Percentiles rank a stretch among this genome's conserved stretches.
Evolutionary conservation across 2,329 filamentous ascomycete genomes (phyloP).

Genomic region (Sclerotinia minor): DNA sequence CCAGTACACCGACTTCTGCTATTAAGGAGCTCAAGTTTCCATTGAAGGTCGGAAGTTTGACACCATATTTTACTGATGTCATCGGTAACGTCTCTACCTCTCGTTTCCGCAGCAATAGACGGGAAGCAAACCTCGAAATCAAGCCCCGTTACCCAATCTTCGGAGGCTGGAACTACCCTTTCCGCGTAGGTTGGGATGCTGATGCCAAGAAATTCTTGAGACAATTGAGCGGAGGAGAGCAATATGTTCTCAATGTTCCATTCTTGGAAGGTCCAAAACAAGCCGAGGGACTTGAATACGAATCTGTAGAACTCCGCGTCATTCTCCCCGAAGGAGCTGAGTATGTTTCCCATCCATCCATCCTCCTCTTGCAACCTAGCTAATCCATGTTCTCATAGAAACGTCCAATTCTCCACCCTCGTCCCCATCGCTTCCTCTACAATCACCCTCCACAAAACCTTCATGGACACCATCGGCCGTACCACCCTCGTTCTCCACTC

Average conservation of each 20-base stretch:
- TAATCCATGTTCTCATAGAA: conserved; percentile 52
- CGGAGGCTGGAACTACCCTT: conserved; percentile 97
- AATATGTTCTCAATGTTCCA: conserved; percentile 85
- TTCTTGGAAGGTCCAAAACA: conserved; percentile 92
- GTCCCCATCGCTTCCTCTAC: conserved; percentile 66
- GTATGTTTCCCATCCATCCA: conserved; percentile 57
- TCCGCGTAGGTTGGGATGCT: conserved; percentile 94
- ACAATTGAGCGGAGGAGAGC: conserved; percentile 58
- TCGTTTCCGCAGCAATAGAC: conserved; percentile 73
- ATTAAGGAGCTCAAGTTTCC: conserved; percentile 81
- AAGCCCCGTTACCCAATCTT: conserved; percentile 96
- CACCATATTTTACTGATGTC: conserved; percentile 92
- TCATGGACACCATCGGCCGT: conserved; percentile 89
- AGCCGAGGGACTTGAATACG: conserved; percentile 82
- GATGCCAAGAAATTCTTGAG: conserved; percentile 77
- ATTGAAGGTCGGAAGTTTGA: conserved; percentile 73
- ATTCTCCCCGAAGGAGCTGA: conserved; percentile 88
- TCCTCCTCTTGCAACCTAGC: conserved; percentile 48
- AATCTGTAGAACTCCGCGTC: conserved; percentile 74
- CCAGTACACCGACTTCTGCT: conserved; percentile 71
- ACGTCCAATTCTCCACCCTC: conserved; percentile 73
- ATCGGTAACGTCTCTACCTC: conserved; percentile 98
- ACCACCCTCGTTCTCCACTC: conserved; percentile 79
- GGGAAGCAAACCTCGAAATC: conserved; percentile 81
- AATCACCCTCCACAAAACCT: conserved; percentile 74